Evolutionary conservation across 1,284 basidiomycete genomes (phyloP).

Genomic region (Calocybe gambosa): DNA sequence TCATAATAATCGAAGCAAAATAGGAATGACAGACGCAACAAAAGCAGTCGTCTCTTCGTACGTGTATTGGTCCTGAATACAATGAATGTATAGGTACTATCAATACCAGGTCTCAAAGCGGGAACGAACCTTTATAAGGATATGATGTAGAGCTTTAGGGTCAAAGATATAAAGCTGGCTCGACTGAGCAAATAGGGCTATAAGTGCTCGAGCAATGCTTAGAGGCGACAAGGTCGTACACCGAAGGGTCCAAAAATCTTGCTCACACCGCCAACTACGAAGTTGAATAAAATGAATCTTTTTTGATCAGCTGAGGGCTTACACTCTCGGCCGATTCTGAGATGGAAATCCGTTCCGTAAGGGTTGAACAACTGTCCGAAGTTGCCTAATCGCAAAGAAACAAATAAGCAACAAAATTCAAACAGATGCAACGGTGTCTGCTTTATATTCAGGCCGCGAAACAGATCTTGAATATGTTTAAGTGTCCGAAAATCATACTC

Average conservation of each 20-base stretch:
- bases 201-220: not conserved
- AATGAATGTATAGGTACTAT: not conserved
- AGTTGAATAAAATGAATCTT: constrained; percentile 3
- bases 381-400: not conserved
- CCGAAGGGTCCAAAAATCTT: constrained; percentile 7
- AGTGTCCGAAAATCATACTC: too few relatives aligned
- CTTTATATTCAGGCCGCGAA: too few relatives aligned
- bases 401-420: too few relatives aligned
- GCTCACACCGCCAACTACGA: constrained; percentile 6
- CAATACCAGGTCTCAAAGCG: constrained; percentile 6
- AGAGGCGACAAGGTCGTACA: not conserved
- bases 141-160: constrained; percentile 26
- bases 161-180: constrained; percentile 19
- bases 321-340: not conserved
- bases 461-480: too few relatives aligned
- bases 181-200: not conserved
- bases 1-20: not conserved
- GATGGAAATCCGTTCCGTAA: constrained; percentile 6
- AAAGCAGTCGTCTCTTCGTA: constrained; percentile 21
- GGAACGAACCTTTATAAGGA: constrained; percentile 1
- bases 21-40: constrained; percentile 14
- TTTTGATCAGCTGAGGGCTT: not conserved
- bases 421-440: too few relatives aligned
- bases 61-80: constrained; percentile 22
- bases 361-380: constrained; percentile 6